Conservation (phyloP, 129 eudicot species). For the Flaveria trinervia region DNA sequence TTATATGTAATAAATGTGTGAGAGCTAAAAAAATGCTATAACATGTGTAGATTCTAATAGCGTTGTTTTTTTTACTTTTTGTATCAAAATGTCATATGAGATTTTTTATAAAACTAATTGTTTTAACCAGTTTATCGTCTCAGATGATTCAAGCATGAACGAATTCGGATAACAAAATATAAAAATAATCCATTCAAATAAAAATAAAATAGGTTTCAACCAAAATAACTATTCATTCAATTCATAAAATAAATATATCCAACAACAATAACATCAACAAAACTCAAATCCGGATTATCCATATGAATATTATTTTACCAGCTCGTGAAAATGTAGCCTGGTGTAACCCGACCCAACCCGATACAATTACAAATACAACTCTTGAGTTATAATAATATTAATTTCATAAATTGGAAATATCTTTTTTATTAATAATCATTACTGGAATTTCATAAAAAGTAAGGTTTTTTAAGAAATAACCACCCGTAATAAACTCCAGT, state of each 20-base stretch:
- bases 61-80: too few species aligned
- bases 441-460: neutral
- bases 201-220: too few species aligned
- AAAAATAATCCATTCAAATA: too few species aligned
- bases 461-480: constrained; percentile 47
- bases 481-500: constrained; percentile 63
- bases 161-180: too few species aligned
- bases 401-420: neutral
- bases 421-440: neutral
- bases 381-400: neutral
- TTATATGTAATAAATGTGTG: too few species aligned
- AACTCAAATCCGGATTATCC: constrained; percentile 8
- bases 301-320: constrained; percentile 24
- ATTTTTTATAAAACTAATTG: too few species aligned
- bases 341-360: neutral
- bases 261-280: neutral
- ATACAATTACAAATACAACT: neutral
- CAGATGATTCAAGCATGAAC: too few species aligned
- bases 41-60: too few species aligned
- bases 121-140: too few species aligned
- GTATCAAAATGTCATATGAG: too few species aligned
- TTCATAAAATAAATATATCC: constrained; percentile 5
- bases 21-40: too few species aligned
- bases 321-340: constrained; percentile 22
- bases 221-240: neutral